Conservation (phyloP, 164 flowering plant genomes). For the Taxillus chinensis region DNA sequence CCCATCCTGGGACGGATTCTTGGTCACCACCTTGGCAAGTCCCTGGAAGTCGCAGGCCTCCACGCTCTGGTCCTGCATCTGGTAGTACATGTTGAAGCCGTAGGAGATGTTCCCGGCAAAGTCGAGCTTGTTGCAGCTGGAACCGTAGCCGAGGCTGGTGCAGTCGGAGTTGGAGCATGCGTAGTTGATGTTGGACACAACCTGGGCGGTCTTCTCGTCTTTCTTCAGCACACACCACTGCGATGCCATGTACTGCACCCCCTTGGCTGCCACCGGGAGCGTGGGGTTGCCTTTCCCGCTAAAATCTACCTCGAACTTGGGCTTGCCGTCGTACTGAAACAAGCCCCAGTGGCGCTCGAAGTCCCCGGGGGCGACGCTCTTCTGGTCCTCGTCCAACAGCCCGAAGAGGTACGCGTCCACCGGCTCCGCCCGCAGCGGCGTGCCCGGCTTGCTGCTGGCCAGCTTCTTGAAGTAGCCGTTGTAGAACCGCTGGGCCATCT, state of each 20-base stretch:
- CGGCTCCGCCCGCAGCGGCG: conserved; percentile 57
- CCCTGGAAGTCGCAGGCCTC: conserved; percentile 69
- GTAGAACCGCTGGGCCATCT: conserved; percentile 53
- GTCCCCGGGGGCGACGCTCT: conserved; percentile 70
- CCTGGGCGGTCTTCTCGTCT: conserved; percentile 13
- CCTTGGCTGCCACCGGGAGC: conserved; percentile 41
- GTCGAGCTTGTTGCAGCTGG: conserved; percentile 51
- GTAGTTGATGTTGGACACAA: conserved; percentile 28
- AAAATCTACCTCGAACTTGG: conserved; percentile 66
- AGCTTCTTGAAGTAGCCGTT: conserved; percentile 63
- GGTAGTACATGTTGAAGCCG: conserved; percentile 77
- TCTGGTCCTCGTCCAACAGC: conserved; percentile 66
- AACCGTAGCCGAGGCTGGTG: conserved; percentile 55
- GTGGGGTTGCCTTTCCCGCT: conserved; percentile 48
- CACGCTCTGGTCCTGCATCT: conserved; percentile 55
- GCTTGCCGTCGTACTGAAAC: conserved; percentile 66
- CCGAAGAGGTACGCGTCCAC: conserved; percentile 72
- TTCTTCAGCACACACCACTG: conserved; percentile 63
- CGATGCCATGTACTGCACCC: conserved; percentile 42
- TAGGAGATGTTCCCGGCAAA: conserved; percentile 49
- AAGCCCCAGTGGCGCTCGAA: conserved; percentile 98
- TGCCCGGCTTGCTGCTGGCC: conserved; percentile 46
- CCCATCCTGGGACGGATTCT: conserved; percentile 27
- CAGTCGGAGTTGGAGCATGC: conserved; percentile 72
- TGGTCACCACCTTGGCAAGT: conserved; percentile 34